Percentiles rank a stretch among this genome's conserved stretches.
These are phyloP conservation scores for Cymodocea nodosa DNA, from an alignment of 116 monocot species.

Conservation along the genomic window DNA sequence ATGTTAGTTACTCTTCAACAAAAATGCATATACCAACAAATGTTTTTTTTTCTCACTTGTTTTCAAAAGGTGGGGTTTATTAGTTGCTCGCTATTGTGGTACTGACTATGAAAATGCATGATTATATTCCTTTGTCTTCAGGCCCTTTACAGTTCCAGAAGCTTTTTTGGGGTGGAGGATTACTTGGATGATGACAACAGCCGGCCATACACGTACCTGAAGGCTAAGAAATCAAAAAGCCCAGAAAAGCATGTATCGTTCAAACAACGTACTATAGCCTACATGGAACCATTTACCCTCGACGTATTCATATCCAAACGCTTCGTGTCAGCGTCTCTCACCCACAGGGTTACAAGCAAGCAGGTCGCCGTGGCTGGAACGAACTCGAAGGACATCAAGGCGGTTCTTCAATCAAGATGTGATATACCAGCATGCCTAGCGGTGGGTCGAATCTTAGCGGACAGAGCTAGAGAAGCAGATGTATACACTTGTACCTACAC, in stretches of 20 bases:
- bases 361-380: slow-evolving; percentile 92
- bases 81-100: too few relatives aligned
- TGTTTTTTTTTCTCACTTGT: too few relatives aligned
- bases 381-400: slow-evolving; percentile 88
- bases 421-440: slow-evolving; percentile 87
- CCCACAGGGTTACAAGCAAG: slow-evolving; percentile 72
- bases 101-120: neutral
- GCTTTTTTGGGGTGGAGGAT: slow-evolving; percentile 92
- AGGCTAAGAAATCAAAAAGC: slow-evolving; percentile 67
- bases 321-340: slow-evolving; percentile 77
- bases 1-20: too few relatives aligned
- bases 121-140: slow-evolving; percentile 8
- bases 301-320: slow-evolving; percentile 89
- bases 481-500: slow-evolving; percentile 74
- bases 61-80: too few relatives aligned
- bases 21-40: too few relatives aligned
- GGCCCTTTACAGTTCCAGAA: slow-evolving; percentile 44
- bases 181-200: slow-evolving; percentile 83
- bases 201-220: slow-evolving; percentile 80
- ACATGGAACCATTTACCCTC: slow-evolving; percentile 81
- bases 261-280: slow-evolving; percentile 80
- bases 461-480: slow-evolving; percentile 75
- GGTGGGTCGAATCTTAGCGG: slow-evolving; percentile 54
- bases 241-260: slow-evolving; percentile 77
- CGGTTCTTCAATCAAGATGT: slow-evolving; percentile 56